Percentiles rank a stretch among this genome's conserved stretches.
These are phyloP conservation scores for Triticum urartu DNA, from an alignment of 176 grass and related monocot genomes.

Conservation along the genomic window DNA sequence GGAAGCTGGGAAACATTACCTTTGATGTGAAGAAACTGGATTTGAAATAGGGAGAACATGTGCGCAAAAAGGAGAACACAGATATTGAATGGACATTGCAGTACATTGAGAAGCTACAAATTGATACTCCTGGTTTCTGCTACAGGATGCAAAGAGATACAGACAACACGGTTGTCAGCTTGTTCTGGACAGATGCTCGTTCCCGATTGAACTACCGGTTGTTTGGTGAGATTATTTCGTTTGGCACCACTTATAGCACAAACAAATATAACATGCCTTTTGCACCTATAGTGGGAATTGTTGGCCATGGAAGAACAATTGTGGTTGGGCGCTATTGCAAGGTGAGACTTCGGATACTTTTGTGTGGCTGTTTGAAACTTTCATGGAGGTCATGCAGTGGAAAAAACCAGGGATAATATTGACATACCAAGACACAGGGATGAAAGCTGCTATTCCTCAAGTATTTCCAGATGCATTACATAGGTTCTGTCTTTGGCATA, in stretches of 20 bases:
- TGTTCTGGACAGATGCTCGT: neutral
- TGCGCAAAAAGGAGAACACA: no score
- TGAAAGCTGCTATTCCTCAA: no score
- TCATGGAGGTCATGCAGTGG: neutral
- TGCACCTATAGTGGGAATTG: neutral
- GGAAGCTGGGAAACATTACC: no score
- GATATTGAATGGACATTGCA: neutral
- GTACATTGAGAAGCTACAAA: no score
- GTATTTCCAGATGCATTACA: no score
- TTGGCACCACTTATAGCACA: neutral
- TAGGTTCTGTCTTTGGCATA: constrained; percentile 9
- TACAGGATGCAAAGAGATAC: neutral
- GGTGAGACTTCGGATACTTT: neutral
- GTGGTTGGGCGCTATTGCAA: neutral
- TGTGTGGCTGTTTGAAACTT: neutral
- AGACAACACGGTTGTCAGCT: neutral
- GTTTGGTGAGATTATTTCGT: neutral
- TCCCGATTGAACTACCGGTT: neutral
- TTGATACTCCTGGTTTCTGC: no score
- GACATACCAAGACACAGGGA: no score
- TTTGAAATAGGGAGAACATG: no score
- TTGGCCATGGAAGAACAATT: neutral
- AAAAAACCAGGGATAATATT: neutral
- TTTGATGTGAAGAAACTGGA: no score
- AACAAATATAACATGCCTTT: neutral